A percentile compares a stretch with the other conserved stretches of the same genome.
Conservation (phyloP, 1,284 basidiomycete species). For the Agaricales sp. region DNA sequence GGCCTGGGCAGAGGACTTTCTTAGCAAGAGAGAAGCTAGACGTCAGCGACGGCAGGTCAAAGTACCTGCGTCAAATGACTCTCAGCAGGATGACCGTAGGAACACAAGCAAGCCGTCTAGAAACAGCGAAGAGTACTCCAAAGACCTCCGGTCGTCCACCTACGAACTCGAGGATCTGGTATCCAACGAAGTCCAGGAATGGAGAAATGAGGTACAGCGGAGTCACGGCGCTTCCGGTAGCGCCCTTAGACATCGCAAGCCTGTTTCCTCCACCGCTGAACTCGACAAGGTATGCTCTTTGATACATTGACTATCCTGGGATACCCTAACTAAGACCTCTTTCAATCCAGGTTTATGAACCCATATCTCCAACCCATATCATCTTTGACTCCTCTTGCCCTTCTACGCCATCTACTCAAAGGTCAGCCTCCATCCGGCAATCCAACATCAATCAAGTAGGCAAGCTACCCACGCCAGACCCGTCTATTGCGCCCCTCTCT, state of each 20-base stretch:
- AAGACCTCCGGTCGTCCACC: constrained; percentile 3
- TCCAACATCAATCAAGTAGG: background rate
- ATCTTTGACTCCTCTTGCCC: constrained; percentile 32
- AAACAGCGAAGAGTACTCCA: constrained; percentile 9
- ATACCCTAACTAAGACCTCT: no score
- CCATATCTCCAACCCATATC: constrained; percentile 38
- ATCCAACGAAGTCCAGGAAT: constrained; percentile 38
- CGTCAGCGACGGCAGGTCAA: constrained; percentile 17
- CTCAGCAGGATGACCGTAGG: constrained; percentile 3
- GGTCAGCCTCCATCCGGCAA: background rate
- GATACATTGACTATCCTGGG: no score
- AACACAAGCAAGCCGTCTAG: constrained; percentile 9
- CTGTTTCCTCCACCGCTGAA: constrained; percentile 14
- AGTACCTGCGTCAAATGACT: constrained; percentile 10
- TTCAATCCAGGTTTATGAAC: constrained; percentile 26
- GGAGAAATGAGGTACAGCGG: constrained; percentile 33
- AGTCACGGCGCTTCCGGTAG: constrained; percentile 22
- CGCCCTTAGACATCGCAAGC: constrained; percentile 19
- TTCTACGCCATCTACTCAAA: constrained; percentile 18
- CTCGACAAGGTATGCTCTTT: constrained; percentile 35
- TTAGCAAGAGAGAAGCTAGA: constrained; percentile 27
- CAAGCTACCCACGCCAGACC: background rate
- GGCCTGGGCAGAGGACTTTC: constrained; percentile 37
- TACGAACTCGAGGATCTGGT: constrained; percentile 44
- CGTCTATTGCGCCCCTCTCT: background rate